Evolutionary conservation across 495 filamentous ascomycete genomes (phyloP), one percentile per base, ranked within the genome.

Genomic region (Penicillium parvum): DNA sequence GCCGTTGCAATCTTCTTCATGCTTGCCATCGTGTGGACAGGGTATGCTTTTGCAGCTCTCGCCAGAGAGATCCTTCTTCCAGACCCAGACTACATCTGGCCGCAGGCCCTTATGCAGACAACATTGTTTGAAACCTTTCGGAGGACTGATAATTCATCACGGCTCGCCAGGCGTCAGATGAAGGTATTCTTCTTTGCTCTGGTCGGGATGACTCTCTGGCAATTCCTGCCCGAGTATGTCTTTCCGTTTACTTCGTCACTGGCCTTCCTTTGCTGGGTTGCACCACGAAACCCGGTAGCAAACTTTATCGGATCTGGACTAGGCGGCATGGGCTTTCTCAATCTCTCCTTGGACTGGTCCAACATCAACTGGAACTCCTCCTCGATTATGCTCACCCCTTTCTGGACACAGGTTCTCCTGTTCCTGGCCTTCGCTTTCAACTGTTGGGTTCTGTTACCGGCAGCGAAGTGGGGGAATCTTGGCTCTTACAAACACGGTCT

Each of bases 201-300:
- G 8, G 32, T 71, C 1, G 76, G 66, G 7, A 65, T 76, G 52
- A 74, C 69, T 1, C 43, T 77, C 1, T 81, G 77, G 77, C 75
- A 81, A 39, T 81, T 81, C 43, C 58, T 81, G 2, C 77, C 76
- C 3, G 76, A 81, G 45, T 79, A 72, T 32, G 66, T 72, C 10
- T 81, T 81, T 45, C 76, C 75, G 0, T 72, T 79, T 43, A 54
- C 74, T 9, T 72, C 67, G n/a, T 81, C 77, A 0, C 60, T 81
- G 8, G 74, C 77, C 2, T 78, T 79, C 37, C 64, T 81, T n/a
- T 81, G 77, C 60, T 79, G 77, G 77, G 74, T 81, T 10, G 76
- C 77, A 5, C 76, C 76, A 6, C 64, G 65, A 12, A 78, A 77
- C 46, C 53, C 64, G 5, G 64, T 74, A 3, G 76, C 74, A 50